A percentile compares a stretch with the other conserved stretches of the same genome.
phyloP scores from a whole-genome alignment of 192 early-diverging fungal genomes.

The Radiomyces spectabilis region DNA sequence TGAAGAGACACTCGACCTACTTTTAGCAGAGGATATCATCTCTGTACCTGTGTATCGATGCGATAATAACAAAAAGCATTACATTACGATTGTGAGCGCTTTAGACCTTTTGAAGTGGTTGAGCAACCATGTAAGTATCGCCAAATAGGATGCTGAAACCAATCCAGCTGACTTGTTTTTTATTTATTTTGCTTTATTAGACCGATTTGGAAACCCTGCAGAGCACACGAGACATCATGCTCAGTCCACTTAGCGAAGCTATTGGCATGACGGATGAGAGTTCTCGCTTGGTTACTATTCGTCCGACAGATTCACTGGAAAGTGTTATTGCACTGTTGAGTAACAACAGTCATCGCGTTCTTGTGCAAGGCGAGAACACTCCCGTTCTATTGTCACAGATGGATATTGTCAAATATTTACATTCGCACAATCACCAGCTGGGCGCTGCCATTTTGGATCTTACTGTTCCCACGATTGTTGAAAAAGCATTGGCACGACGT shows the following conservation, averaged over 20 bases:
- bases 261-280: slow-evolving; percentile 9
- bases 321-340: not conserved
- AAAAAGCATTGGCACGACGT: slow-evolving; percentile 12
- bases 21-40: slow-evolving; percentile 42
- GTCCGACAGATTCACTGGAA: slow-evolving; percentile 3
- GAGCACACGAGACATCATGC: slow-evolving; percentile 1
- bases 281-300: slow-evolving; percentile 2
- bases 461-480: slow-evolving; percentile 16
- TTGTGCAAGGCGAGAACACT: slow-evolving; percentile 22
- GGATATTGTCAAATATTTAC: slow-evolving; percentile 41
- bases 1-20: slow-evolving; percentile 48
- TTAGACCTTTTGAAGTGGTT: slow-evolving; percentile 39
- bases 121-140: slow-evolving; percentile 22
- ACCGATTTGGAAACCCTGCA: not conserved
- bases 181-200: not conserved
- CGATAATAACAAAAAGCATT: slow-evolving; percentile 27
- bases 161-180: not conserved
- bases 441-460: slow-evolving; percentile 37
- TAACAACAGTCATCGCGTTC: slow-evolving; percentile 36
- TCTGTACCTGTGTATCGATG: slow-evolving; percentile 45
- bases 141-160: not conserved
- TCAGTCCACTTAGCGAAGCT: slow-evolving; percentile 6
- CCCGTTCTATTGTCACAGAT: slow-evolving; percentile 43
- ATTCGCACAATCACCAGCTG: slow-evolving; percentile 41
- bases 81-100: slow-evolving; percentile 42